Percentiles rank a stretch among this genome's conserved stretches.
Evolutionary conservation across 2,329 filamentous ascomycete species (phyloP).

Genomic region (Lachnellula arida): DNA sequence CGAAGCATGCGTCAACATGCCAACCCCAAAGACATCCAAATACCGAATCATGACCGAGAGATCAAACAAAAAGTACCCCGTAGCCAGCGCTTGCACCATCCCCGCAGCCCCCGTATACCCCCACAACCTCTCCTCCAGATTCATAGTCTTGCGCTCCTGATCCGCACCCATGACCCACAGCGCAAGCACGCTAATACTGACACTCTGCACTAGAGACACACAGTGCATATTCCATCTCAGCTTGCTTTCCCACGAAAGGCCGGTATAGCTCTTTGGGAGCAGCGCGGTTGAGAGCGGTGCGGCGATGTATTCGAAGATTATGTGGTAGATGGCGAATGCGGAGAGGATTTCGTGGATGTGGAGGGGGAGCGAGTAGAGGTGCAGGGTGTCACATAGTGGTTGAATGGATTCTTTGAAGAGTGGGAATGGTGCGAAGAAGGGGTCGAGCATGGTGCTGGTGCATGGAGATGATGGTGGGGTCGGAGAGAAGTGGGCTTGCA

Average conservation of each 20-base stretch:
- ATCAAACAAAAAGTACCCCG: conserved; percentile 80
- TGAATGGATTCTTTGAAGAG: conserved; percentile 44
- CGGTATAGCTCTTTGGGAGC: conserved; percentile 54
- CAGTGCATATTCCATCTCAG: conserved; percentile 82
- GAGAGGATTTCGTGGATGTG: conserved; percentile 72
- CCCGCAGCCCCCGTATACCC: conserved; percentile 70
- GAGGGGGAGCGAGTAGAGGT: conserved; percentile 62
- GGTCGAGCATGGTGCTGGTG: conserved; percentile 58
- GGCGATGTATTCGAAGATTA: conserved; percentile 61
- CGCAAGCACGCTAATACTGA: conserved; percentile 64
- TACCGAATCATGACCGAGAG: conserved; percentile 61
- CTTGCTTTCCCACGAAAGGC: conserved; percentile 54
- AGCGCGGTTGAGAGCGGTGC: conserved; percentile 58
- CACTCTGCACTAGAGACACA: conserved; percentile 70
- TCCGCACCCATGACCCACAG: conserved; percentile 65
- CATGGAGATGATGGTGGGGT: too few species aligned
- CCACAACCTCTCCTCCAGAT: conserved; percentile 64
- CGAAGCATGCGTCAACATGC: conserved; percentile 60
- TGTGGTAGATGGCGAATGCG: conserved; percentile 61
- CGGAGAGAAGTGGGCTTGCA: background rate
- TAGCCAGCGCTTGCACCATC: conserved; percentile 68
- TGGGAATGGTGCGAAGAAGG: conserved; percentile 57
- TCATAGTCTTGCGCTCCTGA: conserved; percentile 59
- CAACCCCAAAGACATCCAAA: conserved; percentile 65
- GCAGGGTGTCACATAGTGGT: conserved; percentile 56